Evolutionary conservation across 768 basidiomycete genomes (phyloP), one percentile per base, ranked within the genome.

Genomic region (Boletus subparvulus): DNA sequence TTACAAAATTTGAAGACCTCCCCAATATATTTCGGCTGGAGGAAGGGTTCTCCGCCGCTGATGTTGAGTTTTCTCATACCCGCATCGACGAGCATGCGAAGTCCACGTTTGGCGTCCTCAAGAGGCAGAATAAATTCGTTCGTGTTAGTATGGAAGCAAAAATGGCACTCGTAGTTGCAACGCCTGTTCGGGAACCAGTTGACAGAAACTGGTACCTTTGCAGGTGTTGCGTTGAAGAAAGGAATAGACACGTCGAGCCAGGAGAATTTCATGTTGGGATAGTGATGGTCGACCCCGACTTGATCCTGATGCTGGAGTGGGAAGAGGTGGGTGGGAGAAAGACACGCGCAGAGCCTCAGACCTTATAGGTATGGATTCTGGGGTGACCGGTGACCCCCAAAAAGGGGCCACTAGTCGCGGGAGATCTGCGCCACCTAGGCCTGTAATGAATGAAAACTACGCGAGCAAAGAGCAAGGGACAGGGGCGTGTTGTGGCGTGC

Each of bases 61-160:
- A 75, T 75, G 50, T 75, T 75, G 13, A 75, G 56, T 40, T 75
- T 75, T 47, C 62, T 62, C 74, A 75, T 75, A 1, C 74, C 74
- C 0, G 70, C 71, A 8, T 69, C 55, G 1, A 45, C 66, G 6
- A 75, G 70, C 42, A 75, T 57, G 17, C 69, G 62, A 32, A 75
- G 69, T 2, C 67, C 74, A 2, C 54, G 65, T 30, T 75, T 75
- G 1, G 73, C 74, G 10, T 76, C 66, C 2, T 75, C 69, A 12
- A 78, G 39, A 2, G 70, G 68, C 6, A 78, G 66, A 17, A 76
- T 73, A 12, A 61, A 63, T 3, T 68, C 50, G n/a, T 71, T 74
- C 14, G 68, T 74, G 46, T 60, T 66, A 1, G 77, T 78, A 37
- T 78, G 77, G 45, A 78, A 77, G 57, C 77, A 78, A 49, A 78